Conservation (phyloP, 176 grass and related monocot species). For the Aegilops speltoides region DNA sequence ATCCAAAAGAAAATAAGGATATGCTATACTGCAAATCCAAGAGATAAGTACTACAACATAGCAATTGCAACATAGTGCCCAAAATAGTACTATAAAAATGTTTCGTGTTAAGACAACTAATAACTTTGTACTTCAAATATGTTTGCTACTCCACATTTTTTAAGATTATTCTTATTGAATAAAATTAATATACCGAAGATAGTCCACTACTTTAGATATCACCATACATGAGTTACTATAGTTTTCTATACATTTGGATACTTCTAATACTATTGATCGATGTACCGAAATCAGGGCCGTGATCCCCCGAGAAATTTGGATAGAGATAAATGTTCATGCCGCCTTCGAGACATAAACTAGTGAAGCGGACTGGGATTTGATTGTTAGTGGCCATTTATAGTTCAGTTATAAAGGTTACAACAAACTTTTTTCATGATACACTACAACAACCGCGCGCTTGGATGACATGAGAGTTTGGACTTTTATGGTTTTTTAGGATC, state of each 20-base stretch:
- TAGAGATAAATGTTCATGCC: background rate
- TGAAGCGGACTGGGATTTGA: background rate
- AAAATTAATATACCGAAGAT: background rate
- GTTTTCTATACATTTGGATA: background rate
- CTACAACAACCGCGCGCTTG: background rate
- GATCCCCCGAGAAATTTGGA: background rate
- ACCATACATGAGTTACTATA: background rate
- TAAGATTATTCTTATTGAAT: background rate
- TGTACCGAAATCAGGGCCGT: background rate
- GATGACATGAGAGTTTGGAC: too few species aligned
- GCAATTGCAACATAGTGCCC: background rate
- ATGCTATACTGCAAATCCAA: too few species aligned
- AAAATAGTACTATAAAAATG: background rate
- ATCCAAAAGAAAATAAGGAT: background rate
- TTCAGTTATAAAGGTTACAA: background rate
- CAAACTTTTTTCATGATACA: background rate
- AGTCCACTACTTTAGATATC: background rate
- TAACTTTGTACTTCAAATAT: background rate
- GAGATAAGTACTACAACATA: background rate
- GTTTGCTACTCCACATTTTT: background rate
- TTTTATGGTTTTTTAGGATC: background rate
- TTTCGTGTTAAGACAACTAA: too few species aligned
- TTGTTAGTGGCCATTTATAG: background rate
- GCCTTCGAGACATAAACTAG: background rate
- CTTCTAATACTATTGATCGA: background rate